These are phyloP conservation scores for Euphrasia arctica DNA, from an alignment of 305 asterid species.

Conservation along the genomic window DNA sequence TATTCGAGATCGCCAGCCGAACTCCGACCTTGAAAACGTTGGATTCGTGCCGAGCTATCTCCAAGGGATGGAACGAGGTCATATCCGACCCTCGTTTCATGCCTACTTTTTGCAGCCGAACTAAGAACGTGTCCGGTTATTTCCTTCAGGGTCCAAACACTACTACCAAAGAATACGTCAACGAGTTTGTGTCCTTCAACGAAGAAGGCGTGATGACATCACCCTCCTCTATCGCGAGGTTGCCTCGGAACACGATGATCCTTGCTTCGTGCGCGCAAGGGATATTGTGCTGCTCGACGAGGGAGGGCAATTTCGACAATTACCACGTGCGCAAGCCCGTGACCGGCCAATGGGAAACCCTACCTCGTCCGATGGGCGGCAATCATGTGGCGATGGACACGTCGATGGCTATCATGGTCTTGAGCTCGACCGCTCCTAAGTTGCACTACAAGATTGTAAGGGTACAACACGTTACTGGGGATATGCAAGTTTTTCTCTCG, in stretches of 20 bases:
- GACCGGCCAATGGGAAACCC: neutral
- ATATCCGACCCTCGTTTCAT: neutral
- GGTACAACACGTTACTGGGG: neutral
- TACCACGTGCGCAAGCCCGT: neutral
- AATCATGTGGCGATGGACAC: neutral
- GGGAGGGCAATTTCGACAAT: no score
- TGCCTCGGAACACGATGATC: neutral
- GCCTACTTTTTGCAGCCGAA: neutral
- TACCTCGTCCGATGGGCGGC: neutral
- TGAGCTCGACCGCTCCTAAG: neutral
- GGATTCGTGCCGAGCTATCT: neutral
- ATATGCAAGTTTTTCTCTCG: neutral
- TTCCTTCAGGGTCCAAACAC: neutral
- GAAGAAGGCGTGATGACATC: neutral
- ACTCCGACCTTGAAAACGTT: neutral
- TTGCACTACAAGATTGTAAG: constrained; percentile 6
- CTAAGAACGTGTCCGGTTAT: neutral
- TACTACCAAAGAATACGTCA: neutral
- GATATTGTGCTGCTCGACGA: neutral
- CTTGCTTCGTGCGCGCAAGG: constrained; percentile 6
- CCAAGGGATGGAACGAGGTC: neutral
- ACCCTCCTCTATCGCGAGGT: neutral
- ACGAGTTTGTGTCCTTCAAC: neutral
- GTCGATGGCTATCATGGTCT: neutral
- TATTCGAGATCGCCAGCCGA: neutral